Evolutionary conservation across 305 asterid genomes (phyloP).

Genomic region (Plantago lanceolata): DNA sequence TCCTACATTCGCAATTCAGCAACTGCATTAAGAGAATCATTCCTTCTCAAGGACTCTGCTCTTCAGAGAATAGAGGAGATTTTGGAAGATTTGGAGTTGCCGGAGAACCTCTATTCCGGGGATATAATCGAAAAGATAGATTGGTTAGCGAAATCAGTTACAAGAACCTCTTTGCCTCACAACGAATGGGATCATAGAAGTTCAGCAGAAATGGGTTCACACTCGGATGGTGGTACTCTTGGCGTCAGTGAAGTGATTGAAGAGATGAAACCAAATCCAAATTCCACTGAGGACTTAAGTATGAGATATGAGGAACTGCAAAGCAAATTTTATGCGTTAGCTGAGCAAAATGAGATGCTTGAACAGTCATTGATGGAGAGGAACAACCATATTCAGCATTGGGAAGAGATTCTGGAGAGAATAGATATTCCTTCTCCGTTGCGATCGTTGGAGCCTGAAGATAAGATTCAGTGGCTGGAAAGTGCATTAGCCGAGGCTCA

Average conservation of each 20-base stretch:
- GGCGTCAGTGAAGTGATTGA: constrained; percentile 66
- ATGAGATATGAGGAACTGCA: constrained; percentile 81
- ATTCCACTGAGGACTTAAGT: constrained; percentile 56
- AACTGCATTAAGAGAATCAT: constrained; percentile 90
- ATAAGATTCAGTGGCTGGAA: constrained; percentile 78
- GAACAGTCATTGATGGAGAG: constrained; percentile 92
- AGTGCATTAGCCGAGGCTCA: constrained; percentile 65
- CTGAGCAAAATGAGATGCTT: constrained; percentile 98
- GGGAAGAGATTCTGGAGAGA: constrained; percentile 78
- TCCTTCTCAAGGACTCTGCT: constrained; percentile 92
- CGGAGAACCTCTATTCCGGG: constrained; percentile 78
- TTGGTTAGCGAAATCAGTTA: constrained; percentile 79
- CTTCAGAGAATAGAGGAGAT: constrained; percentile 96
- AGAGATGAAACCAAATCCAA: constrained; percentile 43
- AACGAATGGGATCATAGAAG: constrained; percentile 69
- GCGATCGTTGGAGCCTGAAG: constrained; percentile 82
- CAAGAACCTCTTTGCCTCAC: constrained; percentile 46
- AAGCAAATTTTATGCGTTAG: constrained; percentile 79
- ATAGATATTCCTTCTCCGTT: constrained; percentile 74
- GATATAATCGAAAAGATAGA: constrained; percentile 84
- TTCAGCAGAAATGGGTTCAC: constrained; percentile 49
- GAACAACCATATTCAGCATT: constrained; percentile 79
- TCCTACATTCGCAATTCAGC: constrained; percentile 96
- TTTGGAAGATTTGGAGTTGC: constrained; percentile 90
- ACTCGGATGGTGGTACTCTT: constrained; percentile 56